These are phyloP conservation scores for Arthroderma sp. DNA, from an alignment of 2,329 filamentous ascomycete genomes.

Conservation along the genomic window DNA sequence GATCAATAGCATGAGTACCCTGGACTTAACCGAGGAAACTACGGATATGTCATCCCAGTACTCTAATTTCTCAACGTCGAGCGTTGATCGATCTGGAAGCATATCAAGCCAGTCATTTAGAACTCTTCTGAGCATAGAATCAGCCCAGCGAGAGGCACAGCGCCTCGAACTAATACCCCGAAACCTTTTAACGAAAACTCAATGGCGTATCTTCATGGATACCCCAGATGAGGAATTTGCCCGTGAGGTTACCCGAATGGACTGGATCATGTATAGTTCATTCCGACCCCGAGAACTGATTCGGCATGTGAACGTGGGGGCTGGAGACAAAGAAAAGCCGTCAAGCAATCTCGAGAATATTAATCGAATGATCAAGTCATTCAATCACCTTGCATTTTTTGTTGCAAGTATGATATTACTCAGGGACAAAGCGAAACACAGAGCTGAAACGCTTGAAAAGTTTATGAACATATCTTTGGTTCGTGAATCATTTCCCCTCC, in stretches of 20 bases:
- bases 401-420: conserved; percentile 74
- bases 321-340: conserved; percentile 39
- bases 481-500: conserved; percentile 7
- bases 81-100: conserved; percentile 25
- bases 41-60: conserved; percentile 25
- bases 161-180: conserved; percentile 57
- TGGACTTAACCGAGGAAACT: conserved; percentile 28
- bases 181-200: conserved; percentile 63
- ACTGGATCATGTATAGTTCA: conserved; percentile 96
- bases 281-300: conserved; percentile 88
- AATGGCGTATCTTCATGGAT: conserved; percentile 85
- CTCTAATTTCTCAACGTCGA: conserved; percentile 29
- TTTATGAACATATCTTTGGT: conserved; percentile 75
- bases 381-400: conserved; percentile 74
- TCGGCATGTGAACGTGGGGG: conserved; percentile 69
- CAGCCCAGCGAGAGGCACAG: conserved; percentile 66
- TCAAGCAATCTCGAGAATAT: conserved; percentile 72
- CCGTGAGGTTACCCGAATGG: conserved; percentile 82
- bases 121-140: conserved; percentile 40
- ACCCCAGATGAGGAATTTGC: conserved; percentile 74
- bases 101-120: conserved; percentile 30
- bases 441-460: conserved; percentile 81
- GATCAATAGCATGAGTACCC: conserved; percentile 25
- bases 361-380: conserved; percentile 86
- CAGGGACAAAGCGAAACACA: conserved; percentile 89